Conservation (phyloP, 768 basidiomycete species). For the Tricholoma terreum region DNA sequence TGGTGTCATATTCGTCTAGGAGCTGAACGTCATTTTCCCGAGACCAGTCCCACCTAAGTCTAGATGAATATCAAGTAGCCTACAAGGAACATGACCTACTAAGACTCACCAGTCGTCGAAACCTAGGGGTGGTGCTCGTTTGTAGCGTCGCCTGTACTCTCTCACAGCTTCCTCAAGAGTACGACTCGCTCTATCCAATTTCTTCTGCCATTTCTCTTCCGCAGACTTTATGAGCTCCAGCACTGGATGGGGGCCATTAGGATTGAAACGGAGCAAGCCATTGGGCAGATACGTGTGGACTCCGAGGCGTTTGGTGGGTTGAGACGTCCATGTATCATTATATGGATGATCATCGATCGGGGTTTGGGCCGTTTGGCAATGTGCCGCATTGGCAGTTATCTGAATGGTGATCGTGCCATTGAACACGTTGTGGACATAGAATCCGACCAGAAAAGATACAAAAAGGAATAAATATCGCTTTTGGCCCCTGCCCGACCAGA, state of each 20-base stretch:
- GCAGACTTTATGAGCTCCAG: slow-evolving; percentile 64
- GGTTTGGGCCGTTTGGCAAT: neutral
- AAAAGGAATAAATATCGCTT: neutral
- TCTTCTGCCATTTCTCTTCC: slow-evolving; percentile 50
- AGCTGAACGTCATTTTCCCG: slow-evolving; percentile 69
- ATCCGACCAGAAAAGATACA: neutral
- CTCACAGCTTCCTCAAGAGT: slow-evolving; percentile 62
- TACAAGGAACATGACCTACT: neutral
- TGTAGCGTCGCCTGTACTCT: slow-evolving; percentile 67
- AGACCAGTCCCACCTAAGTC: slow-evolving; percentile 51
- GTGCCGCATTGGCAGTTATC: neutral
- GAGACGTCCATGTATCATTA: neutral
- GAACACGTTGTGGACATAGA: neutral
- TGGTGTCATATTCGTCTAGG: slow-evolving; percentile 82
- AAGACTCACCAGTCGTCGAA: slow-evolving; percentile 73
- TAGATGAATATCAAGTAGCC: neutral
- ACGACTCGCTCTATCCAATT: slow-evolving; percentile 60
- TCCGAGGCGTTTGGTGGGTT: neutral
- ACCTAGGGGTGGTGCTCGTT: slow-evolving; percentile 64
- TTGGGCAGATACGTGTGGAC: slow-evolving; percentile 16
- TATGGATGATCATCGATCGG: neutral
- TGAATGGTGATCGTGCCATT: neutral
- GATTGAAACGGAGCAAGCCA: slow-evolving; percentile 26
- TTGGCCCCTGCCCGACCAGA: neutral
- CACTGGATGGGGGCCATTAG: slow-evolving; percentile 55